Evolutionary conservation across 78 protist genomes (phyloP).

Genomic region (Carpediemonas membranifera): DNA sequence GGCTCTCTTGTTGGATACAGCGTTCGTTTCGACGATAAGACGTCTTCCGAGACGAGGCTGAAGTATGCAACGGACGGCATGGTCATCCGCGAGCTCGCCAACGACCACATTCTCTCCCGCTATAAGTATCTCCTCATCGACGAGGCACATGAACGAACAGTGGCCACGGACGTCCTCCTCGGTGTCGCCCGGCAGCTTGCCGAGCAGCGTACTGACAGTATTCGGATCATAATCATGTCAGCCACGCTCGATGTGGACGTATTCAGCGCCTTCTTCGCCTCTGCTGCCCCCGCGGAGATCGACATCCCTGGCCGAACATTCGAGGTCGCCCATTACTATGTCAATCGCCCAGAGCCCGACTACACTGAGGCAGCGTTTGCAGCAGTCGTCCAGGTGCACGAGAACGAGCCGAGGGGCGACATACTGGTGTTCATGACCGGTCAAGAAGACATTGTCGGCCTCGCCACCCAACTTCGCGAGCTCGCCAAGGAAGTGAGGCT

Average conservation of each 20-base stretch:
- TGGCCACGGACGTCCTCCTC: conserved; percentile 10
- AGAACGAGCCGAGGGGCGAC: conserved; percentile 50
- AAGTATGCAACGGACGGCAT: conserved; percentile 91
- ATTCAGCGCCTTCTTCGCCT: conserved; percentile 18
- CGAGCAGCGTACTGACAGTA: not conserved
- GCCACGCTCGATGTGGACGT: conserved; percentile 70
- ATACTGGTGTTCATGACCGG: conserved; percentile 81
- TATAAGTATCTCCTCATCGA: conserved; percentile 83
- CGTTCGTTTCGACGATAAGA: conserved; percentile 66
- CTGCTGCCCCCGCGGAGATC: not conserved
- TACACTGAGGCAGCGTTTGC: conserved; percentile 36
- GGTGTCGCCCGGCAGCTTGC: not conserved
- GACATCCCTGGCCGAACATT: conserved; percentile 16
- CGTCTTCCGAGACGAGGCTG: conserved; percentile 40
- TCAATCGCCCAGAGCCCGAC: conserved; percentile 11
- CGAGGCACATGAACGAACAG: conserved; percentile 84
- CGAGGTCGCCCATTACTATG: not conserved
- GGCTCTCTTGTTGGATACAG: conserved; percentile 23
- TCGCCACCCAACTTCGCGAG: not conserved
- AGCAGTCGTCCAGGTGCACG: conserved; percentile 53
- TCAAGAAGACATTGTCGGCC: conserved; percentile 67
- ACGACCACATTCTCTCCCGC: conserved; percentile 57
- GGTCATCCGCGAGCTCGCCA: conserved; percentile 58
- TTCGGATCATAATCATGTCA: conserved; percentile 57
- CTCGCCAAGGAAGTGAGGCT: not conserved